phyloP scores from a whole-genome alignment of 164 flowering plant species.

The Saururus chinensis region DNA sequence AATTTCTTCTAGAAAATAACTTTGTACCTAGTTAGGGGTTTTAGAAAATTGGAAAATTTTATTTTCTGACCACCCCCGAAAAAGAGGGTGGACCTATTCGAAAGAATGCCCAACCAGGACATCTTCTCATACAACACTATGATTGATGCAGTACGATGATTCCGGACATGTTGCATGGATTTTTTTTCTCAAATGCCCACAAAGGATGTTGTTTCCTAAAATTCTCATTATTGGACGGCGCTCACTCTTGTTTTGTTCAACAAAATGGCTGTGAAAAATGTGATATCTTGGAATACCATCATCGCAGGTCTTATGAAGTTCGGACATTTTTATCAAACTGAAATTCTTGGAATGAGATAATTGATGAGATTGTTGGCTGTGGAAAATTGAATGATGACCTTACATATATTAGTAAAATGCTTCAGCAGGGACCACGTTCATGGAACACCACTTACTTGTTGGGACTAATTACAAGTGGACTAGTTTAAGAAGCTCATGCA shows the following conservation, averaged over 20 bases:
- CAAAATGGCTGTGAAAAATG: constrained; percentile 36
- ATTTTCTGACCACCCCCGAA: no score
- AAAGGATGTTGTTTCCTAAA: constrained; percentile 55
- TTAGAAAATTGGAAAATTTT: no score
- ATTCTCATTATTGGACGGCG: constrained; percentile 41
- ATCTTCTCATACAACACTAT: no score
- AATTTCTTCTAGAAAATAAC: no score
- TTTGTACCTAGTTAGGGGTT: no score
- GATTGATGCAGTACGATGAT: constrained; percentile 36
- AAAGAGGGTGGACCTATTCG: no score
- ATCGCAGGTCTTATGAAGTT: no score
- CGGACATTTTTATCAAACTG: no score
- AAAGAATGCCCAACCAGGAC: no score
- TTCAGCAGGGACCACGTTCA: constrained; percentile 22
- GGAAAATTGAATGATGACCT: constrained; percentile 30
- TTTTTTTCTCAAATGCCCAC: constrained; percentile 35
- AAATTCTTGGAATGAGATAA: no score
- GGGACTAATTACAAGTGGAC: constrained; percentile 31
- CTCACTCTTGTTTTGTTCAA: constrained; percentile 27
- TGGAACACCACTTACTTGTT: constrained; percentile 44
- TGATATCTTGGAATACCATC: constrained; percentile 63
- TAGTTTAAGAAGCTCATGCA: no score
- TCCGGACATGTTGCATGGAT: constrained; percentile 22
- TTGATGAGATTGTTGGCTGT: constrained; percentile 28
- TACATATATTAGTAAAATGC: constrained; percentile 33